Base-by-base conservation (phyloP, 371 early-diverging fungal species). In the Saksenaea oblongispora region DNA sequence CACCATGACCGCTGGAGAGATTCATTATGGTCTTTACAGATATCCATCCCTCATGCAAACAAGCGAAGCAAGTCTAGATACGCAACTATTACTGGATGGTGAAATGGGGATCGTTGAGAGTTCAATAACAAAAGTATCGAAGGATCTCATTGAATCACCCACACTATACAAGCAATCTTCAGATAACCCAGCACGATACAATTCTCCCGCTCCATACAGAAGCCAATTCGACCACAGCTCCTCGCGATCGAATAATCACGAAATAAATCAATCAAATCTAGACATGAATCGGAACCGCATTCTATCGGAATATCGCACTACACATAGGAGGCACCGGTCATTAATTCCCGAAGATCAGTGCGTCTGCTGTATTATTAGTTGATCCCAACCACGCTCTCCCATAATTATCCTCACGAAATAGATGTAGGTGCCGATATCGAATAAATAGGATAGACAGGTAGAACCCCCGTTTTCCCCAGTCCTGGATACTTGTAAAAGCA, bases 1-100 rank as follows among this genome's bases (percentile, higher is more conserved):
- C 15, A 69, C 70, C 13, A 69, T 69, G 70, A 69, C 70, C 7
- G 58, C 70, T 4, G 70, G 70, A 2, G 70, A 69, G n/a, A 69
- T 69, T 37, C 70, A 69, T 41, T 69, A 61, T n/a, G 70, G 70
- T 18, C 58, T 69, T 4, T 69, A 69, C 53, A 51, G 70, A 22
- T 35, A 65, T 10, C 70, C 70, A 27, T 58, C 65, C 7, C 55
- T 69, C 51, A 27, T 39, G 36, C 58, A 18, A 34, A 26, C 58
- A 5, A 57, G 51, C 22, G 51, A 47, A 10, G 22, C 51, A 22
- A 26, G 51, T 22, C 37, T 57, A 7, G 58, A 57, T 36, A 39
- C 35, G 10, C 17, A 34, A 10, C 22, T 36, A 22, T 11, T 57
- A 7, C n/a, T 24, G 15, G 58, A 57, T 18, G 34, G 58, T 18